Percentiles rank a stretch among this genome's conserved stretches.
These are phyloP conservation scores for Wallemia mellicola DNA, from an alignment of 1,284 basidiomycete species.

Conservation along the genomic window DNA sequence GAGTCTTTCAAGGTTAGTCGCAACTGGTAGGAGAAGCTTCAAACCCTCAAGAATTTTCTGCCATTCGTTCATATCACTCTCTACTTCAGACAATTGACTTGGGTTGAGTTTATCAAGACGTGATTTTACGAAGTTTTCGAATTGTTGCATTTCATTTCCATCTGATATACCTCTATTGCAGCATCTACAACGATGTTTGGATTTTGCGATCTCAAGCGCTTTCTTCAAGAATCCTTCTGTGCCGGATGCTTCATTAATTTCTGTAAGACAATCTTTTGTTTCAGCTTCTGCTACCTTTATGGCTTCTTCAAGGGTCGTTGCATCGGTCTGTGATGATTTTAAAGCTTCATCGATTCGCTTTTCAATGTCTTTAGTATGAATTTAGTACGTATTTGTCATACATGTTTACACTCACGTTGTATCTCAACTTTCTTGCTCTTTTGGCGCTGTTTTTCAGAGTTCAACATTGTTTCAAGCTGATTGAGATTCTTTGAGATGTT, in stretches of 20 bases:
- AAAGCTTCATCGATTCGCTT: slow-evolving; percentile 23
- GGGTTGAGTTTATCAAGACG: background rate
- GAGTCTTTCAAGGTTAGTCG: background rate
- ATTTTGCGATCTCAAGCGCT: slow-evolving; percentile 30
- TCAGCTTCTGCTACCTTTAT: slow-evolving; percentile 27
- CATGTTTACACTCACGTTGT: background rate
- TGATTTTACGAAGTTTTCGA: slow-evolving; percentile 12
- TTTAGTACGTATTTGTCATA: background rate
- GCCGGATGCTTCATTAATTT: slow-evolving; percentile 13
- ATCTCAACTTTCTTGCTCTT: slow-evolving; percentile 31
- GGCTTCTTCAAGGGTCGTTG: slow-evolving; percentile 23
- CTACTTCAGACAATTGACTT: background rate
- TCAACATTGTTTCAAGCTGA: slow-evolving; percentile 29
- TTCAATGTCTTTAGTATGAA: slow-evolving; percentile 22
- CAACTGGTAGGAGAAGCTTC: background rate
- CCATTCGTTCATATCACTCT: background rate
- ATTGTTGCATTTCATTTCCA: slow-evolving; percentile 20
- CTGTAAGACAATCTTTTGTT: slow-evolving; percentile 12
- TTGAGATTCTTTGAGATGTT: slow-evolving; percentile 18
- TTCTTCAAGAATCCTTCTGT: slow-evolving; percentile 27
- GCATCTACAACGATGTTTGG: slow-evolving; percentile 36
- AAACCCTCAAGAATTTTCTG: background rate
- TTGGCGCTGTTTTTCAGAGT: slow-evolving; percentile 28
- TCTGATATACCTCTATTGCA: slow-evolving; percentile 41
- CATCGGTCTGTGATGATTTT: slow-evolving; percentile 12